Evolutionary conservation across 108 stramenopile genomes (phyloP).

Genomic region (Seminavis robusta): DNA sequence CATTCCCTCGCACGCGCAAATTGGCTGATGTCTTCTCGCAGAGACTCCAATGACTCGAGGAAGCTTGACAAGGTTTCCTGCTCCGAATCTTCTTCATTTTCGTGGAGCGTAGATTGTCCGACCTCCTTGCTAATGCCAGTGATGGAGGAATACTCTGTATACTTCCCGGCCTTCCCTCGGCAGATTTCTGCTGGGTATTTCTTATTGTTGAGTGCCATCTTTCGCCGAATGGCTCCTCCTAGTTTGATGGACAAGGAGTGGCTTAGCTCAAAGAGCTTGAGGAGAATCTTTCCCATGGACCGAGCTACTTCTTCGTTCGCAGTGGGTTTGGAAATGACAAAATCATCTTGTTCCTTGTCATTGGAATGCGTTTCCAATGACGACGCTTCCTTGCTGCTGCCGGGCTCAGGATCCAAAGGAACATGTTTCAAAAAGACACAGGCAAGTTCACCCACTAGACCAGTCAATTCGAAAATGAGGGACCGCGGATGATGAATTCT

Average conservation of each 20-base stretch:
- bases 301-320: too few species aligned
- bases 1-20: constrained; percentile 75
- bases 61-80: neutral
- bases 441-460: constrained; percentile 3
- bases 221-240: constrained; percentile 58
- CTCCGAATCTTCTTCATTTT: neutral
- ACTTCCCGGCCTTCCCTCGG: constrained; percentile 71
- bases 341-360: too few species aligned
- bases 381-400: too few species aligned
- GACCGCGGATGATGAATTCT: too few species aligned
- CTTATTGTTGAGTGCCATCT: constrained; percentile 67
- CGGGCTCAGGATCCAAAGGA: neutral
- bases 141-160: constrained; percentile 67
- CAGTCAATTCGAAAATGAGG: too few species aligned
- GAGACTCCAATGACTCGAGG: neutral
- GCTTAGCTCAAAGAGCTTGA: too few species aligned
- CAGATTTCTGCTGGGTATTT: constrained; percentile 89
- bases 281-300: too few species aligned
- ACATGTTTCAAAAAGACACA: neutral
- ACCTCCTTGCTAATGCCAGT: constrained; percentile 77
- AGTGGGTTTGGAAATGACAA: too few species aligned
- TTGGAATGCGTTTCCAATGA: too few species aligned
- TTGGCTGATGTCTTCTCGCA: constrained; percentile 32
- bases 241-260: too few species aligned
- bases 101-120: constrained; percentile 53